Conservation (phyloP, 257 asterid genomes). For the Nicotiana noctiflora region DNA sequence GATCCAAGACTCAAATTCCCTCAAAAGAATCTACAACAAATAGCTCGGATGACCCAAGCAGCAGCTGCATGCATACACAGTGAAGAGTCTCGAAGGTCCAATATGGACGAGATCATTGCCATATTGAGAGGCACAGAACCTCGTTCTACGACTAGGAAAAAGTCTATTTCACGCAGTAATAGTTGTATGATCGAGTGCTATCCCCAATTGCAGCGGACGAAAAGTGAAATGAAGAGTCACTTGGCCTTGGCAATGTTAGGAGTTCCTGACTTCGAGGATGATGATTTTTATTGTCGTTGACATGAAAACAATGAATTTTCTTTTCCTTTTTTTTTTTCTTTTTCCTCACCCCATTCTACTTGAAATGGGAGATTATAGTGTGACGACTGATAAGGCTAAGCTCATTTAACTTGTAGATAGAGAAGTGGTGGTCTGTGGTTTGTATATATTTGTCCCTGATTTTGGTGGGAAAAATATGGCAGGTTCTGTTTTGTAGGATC, state of each 20-base stretch:
- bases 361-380: slow-evolving; percentile 7
- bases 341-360: not conserved
- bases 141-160: slow-evolving; percentile 26
- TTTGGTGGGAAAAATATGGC: slow-evolving; percentile 4
- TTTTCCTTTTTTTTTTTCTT: not conserved
- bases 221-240: slow-evolving; percentile 74
- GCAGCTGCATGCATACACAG: slow-evolving; percentile 55
- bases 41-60: slow-evolving; percentile 47
- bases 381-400: slow-evolving; percentile 14
- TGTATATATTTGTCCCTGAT: slow-evolving; percentile 13
- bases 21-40: slow-evolving; percentile 27
- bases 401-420: slow-evolving; percentile 26
- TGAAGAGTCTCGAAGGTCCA: slow-evolving; percentile 63
- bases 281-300: slow-evolving; percentile 51
- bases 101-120: slow-evolving; percentile 44
- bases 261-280: slow-evolving; percentile 64
- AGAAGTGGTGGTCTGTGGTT: slow-evolving; percentile 20
- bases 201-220: slow-evolving; percentile 44
- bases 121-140: slow-evolving; percentile 48
- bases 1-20: slow-evolving; percentile 40
- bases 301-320: not conserved
- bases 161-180: slow-evolving; percentile 19
- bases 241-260: slow-evolving; percentile 92
- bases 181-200: slow-evolving; percentile 22
- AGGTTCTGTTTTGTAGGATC: slow-evolving; percentile 13